Conservation (phyloP, 805 yeast species). For the Teunomyces aglyptinius region DNA sequence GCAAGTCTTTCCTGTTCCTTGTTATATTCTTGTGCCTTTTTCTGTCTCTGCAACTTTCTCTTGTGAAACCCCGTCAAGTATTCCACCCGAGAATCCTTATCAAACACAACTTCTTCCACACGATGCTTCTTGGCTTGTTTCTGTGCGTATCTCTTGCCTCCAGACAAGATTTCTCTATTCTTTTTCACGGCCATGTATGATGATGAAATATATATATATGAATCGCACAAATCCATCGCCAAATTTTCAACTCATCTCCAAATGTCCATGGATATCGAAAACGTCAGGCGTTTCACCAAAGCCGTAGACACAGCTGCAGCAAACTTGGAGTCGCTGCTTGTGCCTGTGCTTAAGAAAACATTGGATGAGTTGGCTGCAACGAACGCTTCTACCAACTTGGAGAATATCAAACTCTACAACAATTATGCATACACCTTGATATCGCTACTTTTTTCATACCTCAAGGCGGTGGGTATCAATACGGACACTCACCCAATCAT, state of each 20-base stretch:
- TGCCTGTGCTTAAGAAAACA: slow-evolving; percentile 35
- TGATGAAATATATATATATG: slow-evolving; percentile 1
- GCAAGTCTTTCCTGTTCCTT: slow-evolving; percentile 76
- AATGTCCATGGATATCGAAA: slow-evolving; percentile 45
- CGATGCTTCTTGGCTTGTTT: slow-evolving; percentile 64
- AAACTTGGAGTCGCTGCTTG: slow-evolving; percentile 32
- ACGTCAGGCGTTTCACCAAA: slow-evolving; percentile 38
- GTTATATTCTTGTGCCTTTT: slow-evolving; percentile 73
- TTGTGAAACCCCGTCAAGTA: slow-evolving; percentile 95
- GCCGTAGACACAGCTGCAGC: slow-evolving; percentile 38
- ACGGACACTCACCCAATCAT: slow-evolving; percentile 61
- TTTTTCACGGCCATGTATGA: slow-evolving; percentile 31
- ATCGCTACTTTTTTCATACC: slow-evolving; percentile 56
- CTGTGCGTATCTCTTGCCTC: slow-evolving; percentile 76
- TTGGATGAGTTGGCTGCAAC: slow-evolving; percentile 37
- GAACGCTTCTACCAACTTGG: slow-evolving; percentile 20
- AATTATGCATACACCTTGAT: slow-evolving; percentile 51
- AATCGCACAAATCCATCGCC: not conserved
- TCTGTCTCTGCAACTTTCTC: slow-evolving; percentile 83
- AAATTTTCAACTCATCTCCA: slow-evolving; percentile 2
- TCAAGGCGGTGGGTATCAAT: slow-evolving; percentile 58
- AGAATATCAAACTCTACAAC: slow-evolving; percentile 32
- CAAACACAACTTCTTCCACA: slow-evolving; percentile 83
- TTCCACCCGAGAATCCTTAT: slow-evolving; percentile 74
- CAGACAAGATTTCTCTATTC: slow-evolving; percentile 84